A percentile compares a stretch with the other conserved stretches of the same genome.
These are phyloP conservation scores for Fusarium pseudoanthophilum DNA, from an alignment of 2,329 filamentous ascomycete genomes.

Conservation along the genomic window DNA sequence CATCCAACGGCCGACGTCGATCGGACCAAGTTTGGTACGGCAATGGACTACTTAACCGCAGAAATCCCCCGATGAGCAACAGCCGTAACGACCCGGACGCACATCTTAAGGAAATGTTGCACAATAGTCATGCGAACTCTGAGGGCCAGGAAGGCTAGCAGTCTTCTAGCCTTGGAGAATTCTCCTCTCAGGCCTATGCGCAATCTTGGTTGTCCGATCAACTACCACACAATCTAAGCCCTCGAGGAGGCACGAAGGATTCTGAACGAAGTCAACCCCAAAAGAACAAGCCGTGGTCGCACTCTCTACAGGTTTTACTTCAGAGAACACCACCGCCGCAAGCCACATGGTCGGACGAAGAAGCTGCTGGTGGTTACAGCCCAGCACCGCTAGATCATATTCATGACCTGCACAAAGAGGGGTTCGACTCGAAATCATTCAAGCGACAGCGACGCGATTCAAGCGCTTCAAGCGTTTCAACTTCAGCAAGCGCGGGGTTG, in stretches of 20 bases:
- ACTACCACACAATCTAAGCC: neutral
- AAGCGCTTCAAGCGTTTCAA: slow-evolving; percentile 8
- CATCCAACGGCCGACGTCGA: slow-evolving; percentile 10
- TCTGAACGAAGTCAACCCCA: neutral
- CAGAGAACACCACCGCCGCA: slow-evolving; percentile 34
- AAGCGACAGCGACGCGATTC: slow-evolving; percentile 21
- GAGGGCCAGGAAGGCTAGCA: slow-evolving; percentile 39
- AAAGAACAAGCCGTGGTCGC: slow-evolving; percentile 21
- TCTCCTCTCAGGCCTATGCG: neutral
- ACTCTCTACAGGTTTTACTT: slow-evolving; percentile 32
- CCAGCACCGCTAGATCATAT: neutral
- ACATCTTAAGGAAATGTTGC: slow-evolving; percentile 22
- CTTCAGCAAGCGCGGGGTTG: slow-evolving; percentile 1
- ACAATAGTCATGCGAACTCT: slow-evolving; percentile 14
- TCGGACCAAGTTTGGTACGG: slow-evolving; percentile 19
- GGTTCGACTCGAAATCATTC: neutral
- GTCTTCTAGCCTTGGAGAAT: slow-evolving; percentile 14
- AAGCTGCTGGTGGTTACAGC: neutral
- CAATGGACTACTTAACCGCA: slow-evolving; percentile 13
- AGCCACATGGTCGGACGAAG: neutral
- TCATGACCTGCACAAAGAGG: neutral
- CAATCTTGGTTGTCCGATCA: slow-evolving; percentile 4
- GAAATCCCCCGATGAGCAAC: slow-evolving; percentile 10
- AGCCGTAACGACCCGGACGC: slow-evolving; percentile 23
- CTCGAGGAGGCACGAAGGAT: neutral